Evolutionary conservation across 495 filamentous ascomycete genomes (phyloP).

Genomic region (Trichoderma gamsii): DNA sequence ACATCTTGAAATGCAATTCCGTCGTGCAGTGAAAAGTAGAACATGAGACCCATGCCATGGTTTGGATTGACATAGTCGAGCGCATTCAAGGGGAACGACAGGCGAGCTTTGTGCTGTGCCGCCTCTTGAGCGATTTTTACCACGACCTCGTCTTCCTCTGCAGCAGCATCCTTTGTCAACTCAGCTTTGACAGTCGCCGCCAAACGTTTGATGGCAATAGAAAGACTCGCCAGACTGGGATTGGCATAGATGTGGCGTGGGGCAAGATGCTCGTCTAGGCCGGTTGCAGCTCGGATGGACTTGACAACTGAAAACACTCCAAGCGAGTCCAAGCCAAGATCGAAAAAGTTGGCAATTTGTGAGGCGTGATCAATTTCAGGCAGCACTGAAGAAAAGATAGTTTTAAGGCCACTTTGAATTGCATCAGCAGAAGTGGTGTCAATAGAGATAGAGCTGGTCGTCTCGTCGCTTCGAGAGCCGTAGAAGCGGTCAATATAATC

Average conservation of each 20-base stretch:
- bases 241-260: conserved; percentile 29
- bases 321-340: conserved; percentile 28
- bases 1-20: conserved; percentile 23
- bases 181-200: conserved; percentile 14
- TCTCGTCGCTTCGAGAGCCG: conserved; percentile 19
- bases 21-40: conserved; percentile 27
- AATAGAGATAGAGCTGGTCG: conserved; percentile 13
- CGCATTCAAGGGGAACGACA: conserved; percentile 26
- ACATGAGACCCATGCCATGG: conserved; percentile 24
- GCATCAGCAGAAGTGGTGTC: conserved; percentile 23
- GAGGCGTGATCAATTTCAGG: conserved; percentile 21
- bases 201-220: conserved; percentile 21
- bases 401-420: conserved; percentile 16
- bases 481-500: conserved; percentile 33
- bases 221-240: conserved; percentile 26
- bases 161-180: neutral
- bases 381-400: conserved; percentile 21
- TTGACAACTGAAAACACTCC: conserved; percentile 25
- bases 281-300: conserved; percentile 23
- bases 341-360: conserved; percentile 26
- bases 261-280: conserved; percentile 23
- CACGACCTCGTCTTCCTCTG: no score
- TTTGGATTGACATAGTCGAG: conserved; percentile 28
- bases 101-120: conserved; percentile 21
- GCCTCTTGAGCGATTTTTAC: conserved; percentile 4